These are phyloP conservation scores for Mycosarcoma maydis DNA, from an alignment of 1,284 basidiomycete species.

Conservation along the genomic window DNA sequence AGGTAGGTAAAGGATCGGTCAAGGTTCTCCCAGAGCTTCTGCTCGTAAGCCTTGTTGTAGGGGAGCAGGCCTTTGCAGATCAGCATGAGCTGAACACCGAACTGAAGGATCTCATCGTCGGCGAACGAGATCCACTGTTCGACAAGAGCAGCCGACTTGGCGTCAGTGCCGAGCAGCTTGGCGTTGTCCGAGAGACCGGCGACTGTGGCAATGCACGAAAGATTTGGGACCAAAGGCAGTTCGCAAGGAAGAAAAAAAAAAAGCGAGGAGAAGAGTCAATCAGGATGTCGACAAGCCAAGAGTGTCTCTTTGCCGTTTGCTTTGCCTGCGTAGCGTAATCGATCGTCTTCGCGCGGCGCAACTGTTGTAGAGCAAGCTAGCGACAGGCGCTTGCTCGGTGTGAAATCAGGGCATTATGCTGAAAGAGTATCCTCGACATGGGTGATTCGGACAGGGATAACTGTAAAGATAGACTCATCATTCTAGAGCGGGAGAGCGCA, in stretches of 20 bases:
- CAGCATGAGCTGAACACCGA: conserved; percentile 52
- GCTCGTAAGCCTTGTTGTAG: conserved; percentile 71
- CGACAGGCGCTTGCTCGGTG: not conserved
- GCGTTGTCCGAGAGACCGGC: conserved; percentile 77
- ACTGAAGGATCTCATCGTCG: conserved; percentile 71
- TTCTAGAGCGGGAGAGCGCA: conserved; percentile 7
- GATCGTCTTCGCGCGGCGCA: not conserved
- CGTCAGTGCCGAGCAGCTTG: conserved; percentile 75
- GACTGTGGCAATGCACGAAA: too few species aligned
- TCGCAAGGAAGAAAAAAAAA: not conserved
- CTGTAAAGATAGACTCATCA: conserved; percentile 69
- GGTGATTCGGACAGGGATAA: conserved; percentile 67
- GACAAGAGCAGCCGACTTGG: conserved; percentile 71
- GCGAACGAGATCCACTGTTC: conserved; percentile 77
- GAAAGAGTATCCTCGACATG: conserved; percentile 72
- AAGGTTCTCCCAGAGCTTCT: conserved; percentile 70
- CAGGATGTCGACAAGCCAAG: not conserved
- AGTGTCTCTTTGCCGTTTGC: not conserved
- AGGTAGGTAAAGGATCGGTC: conserved; percentile 74
- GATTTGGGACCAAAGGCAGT: not conserved
- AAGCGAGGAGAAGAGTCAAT: conserved; percentile 9
- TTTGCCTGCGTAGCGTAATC: not conserved
- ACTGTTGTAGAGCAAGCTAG: not conserved
- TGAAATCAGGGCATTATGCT: conserved; percentile 55
- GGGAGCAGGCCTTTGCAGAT: conserved; percentile 46